Evolutionary conservation across 441 rosid species (phyloP).

Genomic region (Erodium chrysanthum): DNA sequence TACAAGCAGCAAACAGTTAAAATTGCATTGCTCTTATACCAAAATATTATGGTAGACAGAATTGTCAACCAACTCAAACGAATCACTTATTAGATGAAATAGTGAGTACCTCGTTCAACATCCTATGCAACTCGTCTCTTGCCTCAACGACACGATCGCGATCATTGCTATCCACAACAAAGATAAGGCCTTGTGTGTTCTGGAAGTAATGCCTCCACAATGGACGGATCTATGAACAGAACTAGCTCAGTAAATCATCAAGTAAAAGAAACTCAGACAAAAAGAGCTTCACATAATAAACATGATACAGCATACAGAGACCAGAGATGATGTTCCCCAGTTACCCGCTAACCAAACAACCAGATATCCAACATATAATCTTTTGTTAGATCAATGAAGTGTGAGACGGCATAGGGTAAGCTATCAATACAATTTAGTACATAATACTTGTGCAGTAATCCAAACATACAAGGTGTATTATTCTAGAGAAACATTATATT

Average conservation of each 20-base stretch:
- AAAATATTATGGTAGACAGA: background rate
- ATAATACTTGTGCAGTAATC: background rate
- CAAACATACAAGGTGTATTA: background rate
- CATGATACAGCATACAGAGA: background rate
- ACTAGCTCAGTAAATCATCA: slow-evolving; percentile 4
- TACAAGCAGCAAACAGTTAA: background rate
- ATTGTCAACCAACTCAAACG: background rate
- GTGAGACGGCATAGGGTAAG: background rate
- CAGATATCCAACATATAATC: background rate
- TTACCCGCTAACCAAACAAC: background rate
- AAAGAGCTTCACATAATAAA: background rate
- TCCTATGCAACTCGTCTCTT: background rate
- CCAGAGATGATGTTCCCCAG: background rate
- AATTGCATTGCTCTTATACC: background rate
- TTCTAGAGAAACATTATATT: background rate
- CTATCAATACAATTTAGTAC: background rate
- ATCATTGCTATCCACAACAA: slow-evolving; percentile 55
- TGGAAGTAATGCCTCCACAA: slow-evolving; percentile 59
- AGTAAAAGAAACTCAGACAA: background rate
- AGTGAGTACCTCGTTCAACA: background rate
- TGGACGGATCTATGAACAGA: slow-evolving; percentile 34
- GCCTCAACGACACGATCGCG: slow-evolving; percentile 45
- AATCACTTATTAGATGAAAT: background rate
- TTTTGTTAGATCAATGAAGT: background rate
- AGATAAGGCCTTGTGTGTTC: slow-evolving; percentile 50